Evolutionary conservation across 495 filamentous ascomycete species (phyloP).

Genomic region (Podospora anserina): DNA sequence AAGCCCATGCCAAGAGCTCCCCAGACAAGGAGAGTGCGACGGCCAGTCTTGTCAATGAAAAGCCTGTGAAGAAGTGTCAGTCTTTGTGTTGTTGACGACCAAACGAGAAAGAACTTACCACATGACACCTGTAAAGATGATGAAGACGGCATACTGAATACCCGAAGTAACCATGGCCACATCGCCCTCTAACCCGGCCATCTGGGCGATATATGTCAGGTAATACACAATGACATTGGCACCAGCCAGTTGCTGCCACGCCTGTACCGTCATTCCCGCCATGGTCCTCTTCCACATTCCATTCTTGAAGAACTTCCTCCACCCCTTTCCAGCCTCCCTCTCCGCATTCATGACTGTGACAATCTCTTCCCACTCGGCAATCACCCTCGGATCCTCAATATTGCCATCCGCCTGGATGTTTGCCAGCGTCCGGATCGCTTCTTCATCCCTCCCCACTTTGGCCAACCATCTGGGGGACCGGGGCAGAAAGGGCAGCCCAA

Average conservation of each 20-base stretch:
- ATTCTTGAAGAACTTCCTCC: constrained; percentile 58
- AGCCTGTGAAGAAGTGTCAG: constrained; percentile 32
- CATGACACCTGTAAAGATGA: constrained; percentile 64
- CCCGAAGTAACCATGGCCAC: constrained; percentile 64
- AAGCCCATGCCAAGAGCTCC: constrained; percentile 69
- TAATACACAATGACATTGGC: constrained; percentile 71
- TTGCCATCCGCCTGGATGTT: constrained; percentile 66
- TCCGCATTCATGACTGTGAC: constrained; percentile 55
- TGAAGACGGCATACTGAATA: constrained; percentile 73
- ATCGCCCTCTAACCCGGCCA: constrained; percentile 63
- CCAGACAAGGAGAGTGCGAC: constrained; percentile 63
- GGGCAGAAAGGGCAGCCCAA: constrained; percentile 67
- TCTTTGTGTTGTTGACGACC: neutral
- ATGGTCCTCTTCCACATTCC: constrained; percentile 71
- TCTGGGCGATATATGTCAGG: constrained; percentile 68
- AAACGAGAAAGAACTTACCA: constrained; percentile 28
- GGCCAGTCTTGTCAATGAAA: constrained; percentile 73
- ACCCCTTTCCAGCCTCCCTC: constrained; percentile 51
- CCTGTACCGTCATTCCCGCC: constrained; percentile 64
- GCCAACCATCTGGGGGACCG: constrained; percentile 72
- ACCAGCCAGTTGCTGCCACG: constrained; percentile 62
- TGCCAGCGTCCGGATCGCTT: constrained; percentile 65
- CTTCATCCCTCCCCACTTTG: constrained; percentile 62
- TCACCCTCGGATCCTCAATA: constrained; percentile 61
- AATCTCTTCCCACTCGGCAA: constrained; percentile 74